A percentile compares a stretch with the other conserved stretches of the same genome.
Evolutionary conservation across 768 basidiomycete species (phyloP).

Genomic region (Fomitopsis pulvina): DNA sequence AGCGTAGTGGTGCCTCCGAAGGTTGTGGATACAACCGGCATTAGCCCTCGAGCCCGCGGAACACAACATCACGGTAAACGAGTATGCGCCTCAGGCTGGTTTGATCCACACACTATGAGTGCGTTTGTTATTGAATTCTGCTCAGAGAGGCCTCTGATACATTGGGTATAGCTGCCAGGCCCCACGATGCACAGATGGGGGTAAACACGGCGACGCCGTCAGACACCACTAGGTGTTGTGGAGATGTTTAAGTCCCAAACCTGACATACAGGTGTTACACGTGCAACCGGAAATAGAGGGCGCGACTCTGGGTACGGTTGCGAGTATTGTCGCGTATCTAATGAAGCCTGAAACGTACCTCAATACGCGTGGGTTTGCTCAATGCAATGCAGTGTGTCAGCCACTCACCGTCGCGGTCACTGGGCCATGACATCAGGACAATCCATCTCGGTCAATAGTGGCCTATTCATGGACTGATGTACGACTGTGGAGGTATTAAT

Average conservation of each 20-base stretch:
- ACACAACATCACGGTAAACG: constrained; percentile 16
- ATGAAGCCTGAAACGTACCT: constrained; percentile 16
- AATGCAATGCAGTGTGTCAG: background rate
- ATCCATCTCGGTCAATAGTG: too few relatives aligned
- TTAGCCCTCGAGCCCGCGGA: constrained; percentile 11
- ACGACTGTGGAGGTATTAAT: too few relatives aligned
- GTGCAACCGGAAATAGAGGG: background rate
- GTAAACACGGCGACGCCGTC: background rate
- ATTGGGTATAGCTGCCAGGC: background rate
- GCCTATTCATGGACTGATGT: too few relatives aligned
- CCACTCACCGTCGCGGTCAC: too few relatives aligned
- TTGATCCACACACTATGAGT: constrained; percentile 17
- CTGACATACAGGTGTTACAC: background rate
- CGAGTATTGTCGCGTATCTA: constrained; percentile 17
- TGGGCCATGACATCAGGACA: too few relatives aligned
- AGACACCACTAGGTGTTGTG: too few relatives aligned
- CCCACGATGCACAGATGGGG: background rate
- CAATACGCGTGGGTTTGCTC: constrained; percentile 10
- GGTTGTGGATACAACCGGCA: background rate
- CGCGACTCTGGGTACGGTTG: constrained; percentile 8
- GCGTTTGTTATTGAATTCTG: too few relatives aligned
- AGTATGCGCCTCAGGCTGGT: constrained; percentile 21
- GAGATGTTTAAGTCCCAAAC: too few relatives aligned
- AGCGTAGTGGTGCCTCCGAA: too few relatives aligned
- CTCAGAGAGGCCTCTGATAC: background rate